Evolutionary conservation across 2,329 filamentous ascomycete species (phyloP), one percentile per base, ranked within the genome.

Genomic region (Nemania serpens): DNA sequence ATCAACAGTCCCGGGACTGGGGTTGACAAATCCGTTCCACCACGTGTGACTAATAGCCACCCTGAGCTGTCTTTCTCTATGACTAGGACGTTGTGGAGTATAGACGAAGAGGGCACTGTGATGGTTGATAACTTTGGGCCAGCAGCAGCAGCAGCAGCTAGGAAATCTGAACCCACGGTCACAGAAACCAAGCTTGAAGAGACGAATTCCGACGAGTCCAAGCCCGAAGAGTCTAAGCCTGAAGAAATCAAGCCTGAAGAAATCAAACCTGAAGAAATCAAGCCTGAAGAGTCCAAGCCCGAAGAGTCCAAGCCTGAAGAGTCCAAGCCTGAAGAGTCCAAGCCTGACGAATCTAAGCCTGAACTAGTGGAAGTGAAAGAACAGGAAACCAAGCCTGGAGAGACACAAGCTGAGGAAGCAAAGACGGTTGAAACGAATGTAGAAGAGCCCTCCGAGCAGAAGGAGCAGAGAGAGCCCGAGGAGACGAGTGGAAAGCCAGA

Each of bases 61-160:
- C 74, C 76, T n/a, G 71, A 74, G 2, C 71, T 86, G 46, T 77
- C 75, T 17, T 80, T 86, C 61, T 81, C 79, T 0, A 70, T 75
- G 25, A 76, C 82, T 1, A 75, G 79, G 39, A 82, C 79, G 0
- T 66, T 83, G 36, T 87, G 80, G 74, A 82, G 81, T 53, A 81
- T 87, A 57, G 80, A 83, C 9, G 78, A 84, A 22, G 77, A 81
- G 64, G 79, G 82, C 33, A 74, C 76, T 7, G 67, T 84, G 57
- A 74, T 67, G 67, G 72, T 77, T 7, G 73, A 80, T n/a, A 62
- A 58, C n/a, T 63, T 65, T 46, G 66, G 49, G 18, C 46, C 62
- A 37, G 64, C 59, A 39, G 49, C 57, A 53, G 42, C 62, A 37
- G 64, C 59, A 39, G 49, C 57, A 53, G 42, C 47, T 25, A n/a